Evolutionary conservation across 1,139 yeast genomes (phyloP), one percentile per base, ranked within the genome.

Genomic region (Blastobotrys serpentis): DNA sequence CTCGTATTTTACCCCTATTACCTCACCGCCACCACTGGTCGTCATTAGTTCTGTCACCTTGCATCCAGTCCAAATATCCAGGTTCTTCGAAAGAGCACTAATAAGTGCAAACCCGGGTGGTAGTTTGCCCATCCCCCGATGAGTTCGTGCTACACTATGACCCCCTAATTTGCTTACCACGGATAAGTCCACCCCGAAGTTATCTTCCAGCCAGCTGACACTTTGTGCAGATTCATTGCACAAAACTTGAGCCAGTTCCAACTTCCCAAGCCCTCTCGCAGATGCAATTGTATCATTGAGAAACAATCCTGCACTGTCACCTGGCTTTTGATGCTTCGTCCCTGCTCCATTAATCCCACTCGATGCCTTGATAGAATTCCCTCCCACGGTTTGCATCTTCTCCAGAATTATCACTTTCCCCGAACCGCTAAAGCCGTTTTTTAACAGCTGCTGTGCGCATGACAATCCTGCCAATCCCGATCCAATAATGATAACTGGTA

Each of bases 91-190:
- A 48, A 86, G 67, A 25, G 78, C 75, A 55, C 81, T 79, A 7
- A 89, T 80, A 49, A 86, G 84, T 36, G 87, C 88, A 78, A 81
- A 82, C 0, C 95, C 94, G 1, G 94, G 90, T 52, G 78, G 77
- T 4, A 42, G 16, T 56, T 77, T 71, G 61, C 86, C 71, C 67
- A 75, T 75, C 4, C 86, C 86, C 56, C 92, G 74, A 61, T 85
- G 92, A 1, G 94, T 85, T 60, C 94, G 72, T 19, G 86, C 82
- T 46, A 74, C 80, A 0, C 86, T 80, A 62, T 82, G 92, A 1
- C 95, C 90, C 17, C 92, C 90, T 41, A 84, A 69, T 56, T 86
- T 75, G 16, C 85, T 78, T 13, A 86, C 84, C 18, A 81, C 71
- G n/a, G 83, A 75, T 49, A 86, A 71, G 54, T 81, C 83, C 44